These are phyloP conservation scores for Tricholoma sp. DNA, from an alignment of 768 basidiomycete species.

Conservation along the genomic window DNA sequence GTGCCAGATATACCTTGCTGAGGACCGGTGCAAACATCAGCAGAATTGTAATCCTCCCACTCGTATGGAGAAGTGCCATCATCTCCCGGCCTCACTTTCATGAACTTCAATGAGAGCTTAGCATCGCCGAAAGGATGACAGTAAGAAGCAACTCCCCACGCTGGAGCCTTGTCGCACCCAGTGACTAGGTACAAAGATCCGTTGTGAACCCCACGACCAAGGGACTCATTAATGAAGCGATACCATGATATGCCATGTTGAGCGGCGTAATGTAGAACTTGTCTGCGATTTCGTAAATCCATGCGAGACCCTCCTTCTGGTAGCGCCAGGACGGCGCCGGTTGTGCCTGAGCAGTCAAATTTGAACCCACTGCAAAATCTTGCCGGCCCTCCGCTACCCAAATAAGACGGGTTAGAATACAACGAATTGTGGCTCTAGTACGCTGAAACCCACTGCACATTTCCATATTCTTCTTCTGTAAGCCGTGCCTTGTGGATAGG, in stretches of 20 bases:
- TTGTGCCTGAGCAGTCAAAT: not conserved
- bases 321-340: conserved; percentile 9
- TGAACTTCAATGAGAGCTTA: conserved; percentile 7
- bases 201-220: conserved; percentile 9
- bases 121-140: conserved; percentile 7
- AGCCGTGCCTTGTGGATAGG: not conserved
- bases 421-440: not conserved
- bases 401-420: not conserved
- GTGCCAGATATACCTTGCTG: not conserved
- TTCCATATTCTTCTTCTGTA: not conserved
- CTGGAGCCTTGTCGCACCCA: conserved; percentile 14
- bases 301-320: conserved; percentile 10
- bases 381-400: not conserved
- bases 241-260: conserved; percentile 12
- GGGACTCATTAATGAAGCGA: conserved; percentile 8
- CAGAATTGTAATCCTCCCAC: conserved; percentile 9
- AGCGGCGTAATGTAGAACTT: conserved; percentile 3
- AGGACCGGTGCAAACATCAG: conserved; percentile 11
- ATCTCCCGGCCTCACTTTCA: not conserved
- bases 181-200: conserved; percentile 18
- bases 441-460: not conserved
- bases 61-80: not conserved
- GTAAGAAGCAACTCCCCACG: conserved; percentile 15
- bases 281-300: conserved; percentile 5
- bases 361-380: not conserved